Evolutionary conservation across 176 grass and related monocot genomes (phyloP), one percentile per base, ranked within the genome.

Genomic region (Zoysia pacifica): DNA sequence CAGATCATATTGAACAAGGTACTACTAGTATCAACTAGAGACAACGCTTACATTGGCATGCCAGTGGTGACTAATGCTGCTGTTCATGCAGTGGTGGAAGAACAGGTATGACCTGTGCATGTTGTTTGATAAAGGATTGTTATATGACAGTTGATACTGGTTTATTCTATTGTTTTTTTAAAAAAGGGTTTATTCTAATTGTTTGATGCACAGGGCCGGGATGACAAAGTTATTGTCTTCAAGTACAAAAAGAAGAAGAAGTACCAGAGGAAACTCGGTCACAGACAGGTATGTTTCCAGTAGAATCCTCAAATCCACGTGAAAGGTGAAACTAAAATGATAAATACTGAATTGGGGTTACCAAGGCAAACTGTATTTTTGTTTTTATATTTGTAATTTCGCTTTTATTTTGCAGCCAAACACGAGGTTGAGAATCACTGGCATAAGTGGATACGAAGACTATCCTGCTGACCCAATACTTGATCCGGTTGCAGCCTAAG

Each of bases 1-100:
- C 90, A 98, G 95, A 98, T 98, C 63, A 87, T 98, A 84, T 83
- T 98, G 62, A 98, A 92, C 88, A 93, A 98, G 81, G 96, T 98
- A 28, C 78, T 98, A 45, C 77, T 98, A 7, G 92, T 98, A 58
- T 93, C 92, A 80, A 98, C 96, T 43, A 85, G 96, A 84, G 81
- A 89, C 50, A 94, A 94, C 85, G 80, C 88, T 51, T 98, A 98
- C 74, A 94, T 98, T 47, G 96, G 96, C 53, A 91, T 89, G 77
- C 96, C 96, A 65, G 88, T 98, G 69, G 96, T 98, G 61, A 98
- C 96, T n/a, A 98, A 98, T 89, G 96, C 96, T 83, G 86, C 90
- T 76, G 92, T 98, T 61, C 92, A 98, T 20, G 96, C 92, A 56
- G 90, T 94, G n/a, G 84, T 98, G 48, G 92, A 94, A 72, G 92